Evolutionary conservation across 192 early-diverging fungal species (phyloP).

Genomic region (Spizellomyces sp.): DNA sequence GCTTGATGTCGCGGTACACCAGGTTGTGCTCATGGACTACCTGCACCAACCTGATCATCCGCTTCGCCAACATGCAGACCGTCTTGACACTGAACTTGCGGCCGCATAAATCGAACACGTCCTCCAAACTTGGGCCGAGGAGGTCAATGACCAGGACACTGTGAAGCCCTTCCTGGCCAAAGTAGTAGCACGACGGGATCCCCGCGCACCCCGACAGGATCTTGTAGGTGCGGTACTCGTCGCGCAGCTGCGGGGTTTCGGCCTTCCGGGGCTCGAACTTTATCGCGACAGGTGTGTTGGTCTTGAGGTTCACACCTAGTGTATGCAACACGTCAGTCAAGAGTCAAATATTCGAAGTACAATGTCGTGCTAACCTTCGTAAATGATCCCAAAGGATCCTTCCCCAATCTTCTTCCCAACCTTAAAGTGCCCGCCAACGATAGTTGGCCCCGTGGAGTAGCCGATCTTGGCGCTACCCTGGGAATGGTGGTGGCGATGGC

Average conservation of each 20-base stretch:
- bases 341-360: background rate
- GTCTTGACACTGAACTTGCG: constrained; percentile 90
- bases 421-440: constrained; percentile 93
- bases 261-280: constrained; percentile 98
- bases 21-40: constrained; percentile 92
- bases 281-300: constrained; percentile 90
- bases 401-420: constrained; percentile 97
- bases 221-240: constrained; percentile 96
- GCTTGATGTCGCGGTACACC: constrained; percentile 98
- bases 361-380: constrained; percentile 74
- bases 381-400: constrained; percentile 98
- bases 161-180: constrained; percentile 95
- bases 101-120: constrained; percentile 95
- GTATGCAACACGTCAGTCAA: background rate
- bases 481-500: constrained; percentile 21
- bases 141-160: constrained; percentile 95
- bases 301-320: constrained; percentile 73
- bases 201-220: constrained; percentile 84
- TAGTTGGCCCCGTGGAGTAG: constrained; percentile 20
- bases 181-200: constrained; percentile 90
- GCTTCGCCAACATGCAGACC: constrained; percentile 93
- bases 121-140: constrained; percentile 90
- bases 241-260: constrained; percentile 94
- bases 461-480: constrained; percentile 2
- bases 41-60: constrained; percentile 91